Evolutionary conservation across 768 basidiomycete genomes (phyloP).

Genomic region (Ramaria rubella): DNA sequence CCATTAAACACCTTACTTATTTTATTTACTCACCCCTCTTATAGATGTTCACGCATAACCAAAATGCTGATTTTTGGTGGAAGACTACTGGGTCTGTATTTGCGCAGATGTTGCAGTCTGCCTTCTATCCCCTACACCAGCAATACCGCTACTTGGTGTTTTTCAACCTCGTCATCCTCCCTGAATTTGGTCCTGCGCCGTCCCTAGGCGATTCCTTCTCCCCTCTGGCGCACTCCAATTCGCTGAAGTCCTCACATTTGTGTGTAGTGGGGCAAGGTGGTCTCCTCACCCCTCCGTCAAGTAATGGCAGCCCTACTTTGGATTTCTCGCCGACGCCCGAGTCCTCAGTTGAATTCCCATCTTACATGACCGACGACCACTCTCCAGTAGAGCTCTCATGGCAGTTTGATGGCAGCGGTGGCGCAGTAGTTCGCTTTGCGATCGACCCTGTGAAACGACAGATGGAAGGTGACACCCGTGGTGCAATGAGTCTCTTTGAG

Average conservation of each 20-base stretch:
- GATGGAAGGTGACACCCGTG: neutral
- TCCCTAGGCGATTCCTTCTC: neutral
- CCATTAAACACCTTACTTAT: neutral
- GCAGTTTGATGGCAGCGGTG: conserved; percentile 3
- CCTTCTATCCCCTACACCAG: conserved; percentile 1
- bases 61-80: conserved; percentile 4
- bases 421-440: conserved; percentile 7
- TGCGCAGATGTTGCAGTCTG: conserved; percentile 4
- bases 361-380: conserved; percentile 10
- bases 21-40: neutral
- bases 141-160: conserved; percentile 6
- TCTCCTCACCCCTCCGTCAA: no score
- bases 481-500: conserved; percentile 2
- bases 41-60: neutral
- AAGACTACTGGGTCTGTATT: neutral
- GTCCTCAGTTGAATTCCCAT: neutral
- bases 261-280: neutral
- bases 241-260: no score
- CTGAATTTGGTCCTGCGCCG: neutral
- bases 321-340: neutral
- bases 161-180: conserved; percentile 1
- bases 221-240: neutral
- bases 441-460: conserved; percentile 7
- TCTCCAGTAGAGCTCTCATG: conserved; percentile 3
- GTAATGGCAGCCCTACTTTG: neutral